Percentiles rank a stretch among this genome's conserved stretches.
phyloP scores from a whole-genome alignment of 345 rosid species.

The Zanthoxylum bungeanum region DNA sequence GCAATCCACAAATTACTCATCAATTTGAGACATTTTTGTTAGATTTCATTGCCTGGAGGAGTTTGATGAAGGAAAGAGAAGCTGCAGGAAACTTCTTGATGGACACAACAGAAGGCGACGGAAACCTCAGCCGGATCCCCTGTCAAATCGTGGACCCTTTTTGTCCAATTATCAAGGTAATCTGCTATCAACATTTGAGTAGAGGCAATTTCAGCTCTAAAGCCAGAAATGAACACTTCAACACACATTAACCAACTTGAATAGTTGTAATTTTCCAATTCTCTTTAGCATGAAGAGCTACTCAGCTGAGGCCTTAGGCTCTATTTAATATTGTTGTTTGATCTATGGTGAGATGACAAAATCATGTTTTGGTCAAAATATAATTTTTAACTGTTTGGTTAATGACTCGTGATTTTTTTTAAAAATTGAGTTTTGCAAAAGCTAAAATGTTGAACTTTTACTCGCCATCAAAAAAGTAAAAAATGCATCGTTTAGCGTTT shows the following conservation, averaged over 20 bases:
- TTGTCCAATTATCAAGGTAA: slow-evolving; percentile 44
- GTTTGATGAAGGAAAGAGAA: slow-evolving; percentile 58
- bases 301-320: slow-evolving; percentile 10
- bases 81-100: slow-evolving; percentile 60
- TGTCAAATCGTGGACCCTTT: slow-evolving; percentile 25
- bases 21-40: not conserved
- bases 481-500: no score
- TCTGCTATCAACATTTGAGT: slow-evolving; percentile 18
- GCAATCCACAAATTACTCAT: not conserved
- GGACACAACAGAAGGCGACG: slow-evolving; percentile 53
- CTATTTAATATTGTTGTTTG: slow-evolving; percentile 7
- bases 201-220: slow-evolving; percentile 2
- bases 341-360: not conserved
- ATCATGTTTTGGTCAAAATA: no score
- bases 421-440: no score
- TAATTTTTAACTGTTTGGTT: no score
- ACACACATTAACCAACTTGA: not conserved
- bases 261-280: not conserved
- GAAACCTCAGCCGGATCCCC: slow-evolving; percentile 47
- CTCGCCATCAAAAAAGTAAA: no score
- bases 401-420: no score
- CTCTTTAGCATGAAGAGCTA: not conserved
- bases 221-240: not conserved
- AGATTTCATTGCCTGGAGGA: slow-evolving; percentile 57
- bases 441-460: no score